These are phyloP conservation scores for Yamadazyma philogaea DNA, from an alignment of 805 yeast genomes.

Conservation along the genomic window DNA sequence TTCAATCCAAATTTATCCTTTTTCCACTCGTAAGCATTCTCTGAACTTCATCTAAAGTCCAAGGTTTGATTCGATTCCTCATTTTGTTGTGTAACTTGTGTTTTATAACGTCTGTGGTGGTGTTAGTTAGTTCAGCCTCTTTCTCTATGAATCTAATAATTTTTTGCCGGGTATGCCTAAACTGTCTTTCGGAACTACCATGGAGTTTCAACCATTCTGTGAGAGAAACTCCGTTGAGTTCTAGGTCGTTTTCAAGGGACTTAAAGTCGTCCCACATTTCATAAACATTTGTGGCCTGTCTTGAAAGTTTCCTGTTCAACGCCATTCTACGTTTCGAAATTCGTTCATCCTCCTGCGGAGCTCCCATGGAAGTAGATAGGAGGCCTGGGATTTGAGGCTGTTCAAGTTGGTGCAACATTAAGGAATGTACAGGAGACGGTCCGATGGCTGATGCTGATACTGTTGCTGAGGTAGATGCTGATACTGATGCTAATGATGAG, in stretches of 20 bases:
- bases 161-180: slow-evolving; percentile 26
- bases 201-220: slow-evolving; percentile 32
- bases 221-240: slow-evolving; percentile 21
- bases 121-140: slow-evolving; percentile 21
- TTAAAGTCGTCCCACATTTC: slow-evolving; percentile 37
- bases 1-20: slow-evolving; percentile 22
- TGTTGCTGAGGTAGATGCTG: too few relatives aligned
- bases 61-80: slow-evolving; percentile 27
- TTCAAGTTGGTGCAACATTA: too few relatives aligned
- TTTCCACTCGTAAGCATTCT: slow-evolving; percentile 29
- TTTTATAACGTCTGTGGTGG: slow-evolving; percentile 21
- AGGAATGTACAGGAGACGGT: too few relatives aligned
- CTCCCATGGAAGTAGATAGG: background rate
- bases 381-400: background rate
- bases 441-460: too few relatives aligned
- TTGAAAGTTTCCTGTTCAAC: slow-evolving; percentile 22
- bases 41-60: slow-evolving; percentile 34
- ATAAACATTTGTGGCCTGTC: slow-evolving; percentile 26
- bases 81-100: slow-evolving; percentile 27
- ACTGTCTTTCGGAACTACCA: slow-evolving; percentile 28
- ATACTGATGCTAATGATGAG: too few relatives aligned
- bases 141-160: slow-evolving; percentile 29
- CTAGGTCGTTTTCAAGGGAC: slow-evolving; percentile 22
- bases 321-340: slow-evolving; percentile 18
- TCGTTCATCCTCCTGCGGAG: slow-evolving; percentile 7